phyloP scores from a whole-genome alignment of 805 yeast genomes.

The Ogataea populi-albae region DNA sequence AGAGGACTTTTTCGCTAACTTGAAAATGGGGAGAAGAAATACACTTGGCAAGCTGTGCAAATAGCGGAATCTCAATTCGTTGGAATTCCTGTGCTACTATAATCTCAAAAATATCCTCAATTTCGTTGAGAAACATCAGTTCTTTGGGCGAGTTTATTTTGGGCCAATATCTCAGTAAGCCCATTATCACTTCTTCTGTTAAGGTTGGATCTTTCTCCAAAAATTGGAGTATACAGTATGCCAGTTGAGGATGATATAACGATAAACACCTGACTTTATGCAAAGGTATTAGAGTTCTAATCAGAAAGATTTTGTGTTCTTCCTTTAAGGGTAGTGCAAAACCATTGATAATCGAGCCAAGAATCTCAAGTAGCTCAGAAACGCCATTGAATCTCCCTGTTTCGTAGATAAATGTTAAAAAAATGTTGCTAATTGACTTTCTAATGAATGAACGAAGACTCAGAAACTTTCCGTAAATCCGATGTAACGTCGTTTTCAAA shows the following conservation, averaged over 20 bases:
- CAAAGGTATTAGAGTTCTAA: constrained; percentile 83
- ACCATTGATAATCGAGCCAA: constrained; percentile 96
- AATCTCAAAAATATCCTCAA: constrained; percentile 94
- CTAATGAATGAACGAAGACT: constrained; percentile 87
- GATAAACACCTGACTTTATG: constrained; percentile 89
- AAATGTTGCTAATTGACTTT: constrained; percentile 87
- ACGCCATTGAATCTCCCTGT: constrained; percentile 95
- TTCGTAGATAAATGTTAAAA: constrained; percentile 89
- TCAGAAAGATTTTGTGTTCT: constrained; percentile 89
- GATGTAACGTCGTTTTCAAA: constrained; percentile 88
- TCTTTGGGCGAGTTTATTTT: constrained; percentile 93
- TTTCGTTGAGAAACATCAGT: constrained; percentile 91
- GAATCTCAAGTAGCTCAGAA: constrained; percentile 89
- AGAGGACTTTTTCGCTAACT: constrained; percentile 91
- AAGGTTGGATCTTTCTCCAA: constrained; percentile 88
- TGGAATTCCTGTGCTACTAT: constrained; percentile 91
- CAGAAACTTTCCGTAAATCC: constrained; percentile 93
- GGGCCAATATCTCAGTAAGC: constrained; percentile 93
- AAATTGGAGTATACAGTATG: constrained; percentile 95
- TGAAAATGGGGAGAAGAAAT: constrained; percentile 95
- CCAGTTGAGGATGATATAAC: constrained; percentile 92
- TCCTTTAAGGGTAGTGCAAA: constrained; percentile 96
- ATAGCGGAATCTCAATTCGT: constrained; percentile 87
- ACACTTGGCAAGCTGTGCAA: constrained; percentile 91
- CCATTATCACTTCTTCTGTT: constrained; percentile 96